phyloP scores from a whole-genome alignment of 345 rosid genomes.

The Salix udensis region DNA sequence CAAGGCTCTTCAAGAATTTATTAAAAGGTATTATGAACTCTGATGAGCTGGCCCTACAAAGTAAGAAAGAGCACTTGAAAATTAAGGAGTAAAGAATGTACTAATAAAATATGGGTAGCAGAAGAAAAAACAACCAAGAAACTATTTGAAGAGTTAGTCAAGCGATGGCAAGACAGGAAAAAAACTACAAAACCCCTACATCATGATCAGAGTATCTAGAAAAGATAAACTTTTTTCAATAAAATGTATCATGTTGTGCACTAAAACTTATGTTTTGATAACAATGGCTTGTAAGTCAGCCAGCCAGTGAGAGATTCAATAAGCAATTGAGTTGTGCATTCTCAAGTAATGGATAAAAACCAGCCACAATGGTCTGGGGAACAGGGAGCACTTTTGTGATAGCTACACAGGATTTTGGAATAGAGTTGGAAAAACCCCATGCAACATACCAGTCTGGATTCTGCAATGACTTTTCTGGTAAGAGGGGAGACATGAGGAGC shows the following conservation, averaged over 20 bases:
- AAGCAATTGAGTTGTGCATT: neutral
- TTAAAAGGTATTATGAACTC: slow-evolving; percentile 64
- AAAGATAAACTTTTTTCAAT: neutral
- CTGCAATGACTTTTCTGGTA: neutral
- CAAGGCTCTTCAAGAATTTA: slow-evolving; percentile 74
- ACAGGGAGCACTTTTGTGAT: neutral
- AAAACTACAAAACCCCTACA: neutral
- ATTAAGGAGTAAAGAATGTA: neutral
- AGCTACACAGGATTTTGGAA: neutral
- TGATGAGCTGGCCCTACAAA: slow-evolving; percentile 61
- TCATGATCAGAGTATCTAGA: neutral
- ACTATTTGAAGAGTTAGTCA: neutral
- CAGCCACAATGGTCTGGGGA: neutral
- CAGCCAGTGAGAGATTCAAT: neutral
- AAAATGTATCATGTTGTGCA: neutral
- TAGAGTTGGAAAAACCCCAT: neutral
- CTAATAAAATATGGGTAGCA: neutral
- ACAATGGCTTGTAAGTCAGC: neutral
- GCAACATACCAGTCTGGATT: neutral
- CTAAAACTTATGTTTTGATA: neutral
- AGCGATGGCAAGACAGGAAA: neutral
- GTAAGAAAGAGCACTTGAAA: slow-evolving; percentile 1
- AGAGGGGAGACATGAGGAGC: neutral
- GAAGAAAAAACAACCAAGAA: neutral
- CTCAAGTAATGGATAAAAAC: neutral